Evolutionary conservation across 495 filamentous ascomycete species (phyloP).

Genomic region (Immersiella caudata): DNA sequence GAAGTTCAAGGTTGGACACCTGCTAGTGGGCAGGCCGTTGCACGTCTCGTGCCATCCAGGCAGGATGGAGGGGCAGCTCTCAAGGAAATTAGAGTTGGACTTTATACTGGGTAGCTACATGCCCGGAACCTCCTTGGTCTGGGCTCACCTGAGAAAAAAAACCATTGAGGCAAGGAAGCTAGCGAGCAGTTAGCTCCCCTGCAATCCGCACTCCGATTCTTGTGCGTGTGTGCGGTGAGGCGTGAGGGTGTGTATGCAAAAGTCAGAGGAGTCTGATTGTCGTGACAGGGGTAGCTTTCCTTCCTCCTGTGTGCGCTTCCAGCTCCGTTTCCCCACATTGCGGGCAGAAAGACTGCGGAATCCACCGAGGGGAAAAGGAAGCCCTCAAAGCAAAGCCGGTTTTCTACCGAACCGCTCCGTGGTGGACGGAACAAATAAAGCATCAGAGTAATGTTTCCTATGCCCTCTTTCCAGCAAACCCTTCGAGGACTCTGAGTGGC

Average conservation of each 20-base stretch:
- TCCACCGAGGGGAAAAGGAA: background rate
- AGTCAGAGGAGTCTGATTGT: background rate
- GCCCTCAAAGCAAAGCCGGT: background rate
- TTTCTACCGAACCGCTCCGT: background rate
- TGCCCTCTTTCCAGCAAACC: no score
- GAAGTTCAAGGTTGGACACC: conserved; percentile 33
- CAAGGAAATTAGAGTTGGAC: conserved; percentile 44
- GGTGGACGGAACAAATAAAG: no score
- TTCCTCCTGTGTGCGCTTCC: background rate
- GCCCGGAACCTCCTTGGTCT: conserved; percentile 19
- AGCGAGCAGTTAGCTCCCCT: conserved; percentile 37
- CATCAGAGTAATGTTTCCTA: no score
- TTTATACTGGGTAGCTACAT: conserved; percentile 48
- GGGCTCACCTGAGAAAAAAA: conserved; percentile 29
- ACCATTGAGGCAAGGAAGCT: conserved; percentile 31
- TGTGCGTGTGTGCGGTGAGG: conserved; percentile 22
- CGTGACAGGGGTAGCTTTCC: conserved; percentile 18
- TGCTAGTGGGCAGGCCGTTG: conserved; percentile 47
- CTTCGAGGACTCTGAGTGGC: no score
- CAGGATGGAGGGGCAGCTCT: conserved; percentile 45
- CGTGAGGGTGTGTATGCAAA: conserved; percentile 17
- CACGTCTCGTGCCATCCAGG: conserved; percentile 46
- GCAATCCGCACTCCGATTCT: conserved; percentile 24
- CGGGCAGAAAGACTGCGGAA: background rate
- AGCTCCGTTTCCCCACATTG: conserved; percentile 25